phyloP scores from a whole-genome alignment of 176 grass and related monocot genomes.

The Aegilops bicornis region DNA sequence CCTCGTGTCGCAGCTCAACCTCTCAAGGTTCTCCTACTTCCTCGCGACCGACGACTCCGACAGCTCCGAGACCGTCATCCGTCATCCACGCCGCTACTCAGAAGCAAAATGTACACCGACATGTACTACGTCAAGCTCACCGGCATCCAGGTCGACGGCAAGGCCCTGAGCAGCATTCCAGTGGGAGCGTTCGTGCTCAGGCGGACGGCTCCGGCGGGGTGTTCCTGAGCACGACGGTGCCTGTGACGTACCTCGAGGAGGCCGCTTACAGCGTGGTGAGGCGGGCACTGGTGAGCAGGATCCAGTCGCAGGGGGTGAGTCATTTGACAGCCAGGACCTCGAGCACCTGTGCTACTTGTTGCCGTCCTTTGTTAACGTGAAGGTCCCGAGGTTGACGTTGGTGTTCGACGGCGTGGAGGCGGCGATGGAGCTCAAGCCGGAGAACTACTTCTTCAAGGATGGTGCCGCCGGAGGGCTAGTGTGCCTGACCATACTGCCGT shows the following conservation, averaged over 20 bases:
- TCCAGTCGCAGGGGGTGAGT: not conserved
- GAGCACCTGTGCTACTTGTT: constrained; percentile 11
- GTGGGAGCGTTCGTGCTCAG: not conserved
- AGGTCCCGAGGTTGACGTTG: not conserved
- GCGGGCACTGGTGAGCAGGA: not conserved
- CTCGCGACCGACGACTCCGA: not conserved
- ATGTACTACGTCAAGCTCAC: constrained; percentile 4
- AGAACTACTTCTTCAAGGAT: constrained; percentile 9
- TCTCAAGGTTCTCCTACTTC: constrained; percentile 24
- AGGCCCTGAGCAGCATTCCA: not conserved
- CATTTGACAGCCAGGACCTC: not conserved
- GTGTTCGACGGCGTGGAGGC: not conserved
- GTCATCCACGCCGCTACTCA: constrained; percentile 10
- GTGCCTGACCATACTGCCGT: constrained; percentile 31
- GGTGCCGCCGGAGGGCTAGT: not conserved
- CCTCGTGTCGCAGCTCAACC: constrained; percentile 22
- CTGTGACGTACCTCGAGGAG: constrained; percentile 18
- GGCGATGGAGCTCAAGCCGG: too few relatives aligned
- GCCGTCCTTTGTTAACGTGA: not conserved
- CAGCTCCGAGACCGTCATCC: not conserved
- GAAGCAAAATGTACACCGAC: not conserved
- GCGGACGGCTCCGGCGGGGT: constrained; percentile 22
- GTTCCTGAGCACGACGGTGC: constrained; percentile 12
- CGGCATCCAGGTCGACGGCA: constrained; percentile 5
- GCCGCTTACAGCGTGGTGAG: not conserved